Percentiles rank a stretch among this genome's conserved stretches.
phyloP scores from a whole-genome alignment of 2,329 filamentous ascomycete species.

The Aureobasidium namibiae region DNA sequence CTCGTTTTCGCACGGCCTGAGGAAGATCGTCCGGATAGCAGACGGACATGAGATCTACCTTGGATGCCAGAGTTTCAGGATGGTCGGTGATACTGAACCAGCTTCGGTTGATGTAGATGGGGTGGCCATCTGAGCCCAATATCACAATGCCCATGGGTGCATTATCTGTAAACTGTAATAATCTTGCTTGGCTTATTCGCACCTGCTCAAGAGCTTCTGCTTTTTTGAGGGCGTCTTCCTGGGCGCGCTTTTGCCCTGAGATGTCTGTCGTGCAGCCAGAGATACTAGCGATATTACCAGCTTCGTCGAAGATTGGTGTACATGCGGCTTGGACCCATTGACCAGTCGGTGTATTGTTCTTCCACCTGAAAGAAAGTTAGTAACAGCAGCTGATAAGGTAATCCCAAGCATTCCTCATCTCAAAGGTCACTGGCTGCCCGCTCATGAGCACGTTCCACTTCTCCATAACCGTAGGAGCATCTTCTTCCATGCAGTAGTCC shows the following conservation, averaged over 20 bases:
- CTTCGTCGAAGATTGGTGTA: constrained; percentile 16
- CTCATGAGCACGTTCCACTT: background rate
- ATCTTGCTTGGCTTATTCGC: background rate
- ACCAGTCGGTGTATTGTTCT: constrained; percentile 15
- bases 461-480: background rate
- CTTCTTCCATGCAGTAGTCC: background rate
- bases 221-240: background rate
- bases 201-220: background rate
- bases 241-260: background rate
- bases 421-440: background rate
- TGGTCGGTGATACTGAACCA: background rate
- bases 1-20: fast-evolving
- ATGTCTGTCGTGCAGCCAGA: constrained; percentile 21
- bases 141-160: background rate
- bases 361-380: no score
- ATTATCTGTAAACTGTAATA: background rate
- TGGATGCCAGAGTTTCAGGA: background rate
- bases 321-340: constrained; percentile 19
- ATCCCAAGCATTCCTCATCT: no score
- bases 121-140: no score
- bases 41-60: background rate
- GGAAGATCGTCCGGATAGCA: background rate
- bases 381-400: no score
- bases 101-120: background rate
- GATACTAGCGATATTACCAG: constrained; percentile 16